These are phyloP conservation scores for Penicillium crystallinum DNA, from an alignment of 495 filamentous ascomycete genomes.

Conservation along the genomic window DNA sequence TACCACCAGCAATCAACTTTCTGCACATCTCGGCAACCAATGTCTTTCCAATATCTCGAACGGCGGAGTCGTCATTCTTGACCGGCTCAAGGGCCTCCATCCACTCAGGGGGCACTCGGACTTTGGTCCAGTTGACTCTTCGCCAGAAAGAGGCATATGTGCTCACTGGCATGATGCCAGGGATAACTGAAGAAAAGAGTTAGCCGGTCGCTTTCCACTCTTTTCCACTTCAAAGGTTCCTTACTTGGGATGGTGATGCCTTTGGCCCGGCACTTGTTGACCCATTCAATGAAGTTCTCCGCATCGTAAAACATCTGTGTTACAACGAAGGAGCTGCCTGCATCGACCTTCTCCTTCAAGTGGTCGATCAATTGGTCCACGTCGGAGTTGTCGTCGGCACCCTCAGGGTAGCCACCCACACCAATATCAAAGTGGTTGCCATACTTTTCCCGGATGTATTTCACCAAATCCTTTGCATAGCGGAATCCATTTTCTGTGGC, in stretches of 20 bases:
- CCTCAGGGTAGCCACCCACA: constrained; percentile 96
- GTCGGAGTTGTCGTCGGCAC: constrained; percentile 86
- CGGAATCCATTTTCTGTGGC: constrained; percentile 78
- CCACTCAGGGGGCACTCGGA: constrained; percentile 76
- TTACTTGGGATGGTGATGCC: constrained; percentile 77
- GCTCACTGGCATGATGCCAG: constrained; percentile 98
- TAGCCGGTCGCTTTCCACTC: too few species aligned
- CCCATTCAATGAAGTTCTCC: constrained; percentile 90
- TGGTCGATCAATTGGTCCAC: constrained; percentile 82
- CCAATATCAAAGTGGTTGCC: constrained; percentile 97
- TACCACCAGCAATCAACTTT: constrained; percentile 71
- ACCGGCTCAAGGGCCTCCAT: constrained; percentile 78
- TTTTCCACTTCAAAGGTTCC: too few species aligned
- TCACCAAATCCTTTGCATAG: constrained; percentile 91
- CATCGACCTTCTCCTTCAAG: constrained; percentile 96
- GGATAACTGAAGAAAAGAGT: constrained; percentile 52
- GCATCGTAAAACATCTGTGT: constrained; percentile 99
- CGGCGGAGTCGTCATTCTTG: constrained; percentile 92
- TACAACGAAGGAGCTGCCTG: constrained; percentile 86
- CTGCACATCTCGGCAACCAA: constrained; percentile 91
- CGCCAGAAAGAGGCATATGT: constrained; percentile 90
- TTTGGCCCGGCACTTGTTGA: constrained; percentile 71
- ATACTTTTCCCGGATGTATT: constrained; percentile 84
- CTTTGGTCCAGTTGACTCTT: constrained; percentile 83
- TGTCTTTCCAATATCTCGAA: constrained; percentile 82